Evolutionary conservation across 1,284 basidiomycete species (phyloP), one percentile per base, ranked within the genome.

Genomic region (Quambalaria eucalypti): DNA sequence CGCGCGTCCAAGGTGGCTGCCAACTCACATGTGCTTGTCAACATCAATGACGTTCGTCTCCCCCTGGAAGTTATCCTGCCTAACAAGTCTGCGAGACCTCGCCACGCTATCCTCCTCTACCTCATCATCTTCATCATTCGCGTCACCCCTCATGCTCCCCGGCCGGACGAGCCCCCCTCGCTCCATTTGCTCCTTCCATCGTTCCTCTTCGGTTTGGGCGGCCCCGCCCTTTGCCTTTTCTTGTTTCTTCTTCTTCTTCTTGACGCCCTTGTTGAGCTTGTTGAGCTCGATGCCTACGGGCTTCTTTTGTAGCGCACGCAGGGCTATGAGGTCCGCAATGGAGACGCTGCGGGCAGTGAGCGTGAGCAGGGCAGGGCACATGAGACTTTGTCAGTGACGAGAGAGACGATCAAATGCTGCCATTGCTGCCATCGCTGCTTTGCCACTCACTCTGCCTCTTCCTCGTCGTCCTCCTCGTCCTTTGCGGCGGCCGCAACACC

Each of bases 31-130:
- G 73, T 97, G 93, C 72, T 95, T 96, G 78, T 98, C 92, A 5
- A 96, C 90, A 71, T 96, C 92, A 10, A 97, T 81, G 1, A 85
- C 84, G 71, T 95, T 95, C 1, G 92, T 98, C 77, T 97, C 92
- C 61, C 90, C 87, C 0, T 93, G 97, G 74, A 98, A 96, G 78
- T 96, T 95, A 78, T 88, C 92, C 25, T 83, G 81, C 48, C 89
- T 82, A 3, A 96, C 84, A 4, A 85, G 84, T 10, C 54, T 40
- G 2, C 49, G 40, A 28, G 42, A 46, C 10, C 21, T 16, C 29
- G 48, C 19, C 30, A 26, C 25, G 14, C 36, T 42, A 30, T 51
- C 44, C 26, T 39, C 50, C 28, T 30, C 42, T 14, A 44, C 50
- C 6, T 51, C 57, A 31, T 56, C 33, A 25, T 39, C 28, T n/a